Evolutionary conservation across 805 yeast genomes (phyloP).

Genomic region (Cyberlindnera xylosilytica): DNA sequence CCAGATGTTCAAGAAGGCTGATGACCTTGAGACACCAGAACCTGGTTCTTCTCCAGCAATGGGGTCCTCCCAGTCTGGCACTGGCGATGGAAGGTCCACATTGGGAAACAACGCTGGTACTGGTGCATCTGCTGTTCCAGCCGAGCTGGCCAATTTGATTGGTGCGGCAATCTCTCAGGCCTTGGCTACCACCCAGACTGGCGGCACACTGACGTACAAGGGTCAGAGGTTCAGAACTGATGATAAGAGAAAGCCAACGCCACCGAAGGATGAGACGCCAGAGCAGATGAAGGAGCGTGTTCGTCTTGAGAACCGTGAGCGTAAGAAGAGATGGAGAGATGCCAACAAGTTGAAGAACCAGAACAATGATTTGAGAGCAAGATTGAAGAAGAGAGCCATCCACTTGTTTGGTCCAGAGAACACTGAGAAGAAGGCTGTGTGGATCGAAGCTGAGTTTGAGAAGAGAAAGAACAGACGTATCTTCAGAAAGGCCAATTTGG

Average conservation of each 20-base stretch:
- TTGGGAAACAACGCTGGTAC: conserved; percentile 22
- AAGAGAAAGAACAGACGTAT: conserved; percentile 60
- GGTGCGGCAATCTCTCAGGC: conserved; percentile 27
- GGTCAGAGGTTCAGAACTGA: conserved; percentile 10
- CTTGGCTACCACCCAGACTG: conserved; percentile 6
- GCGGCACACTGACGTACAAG: not conserved
- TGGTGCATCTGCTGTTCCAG: conserved; percentile 24
- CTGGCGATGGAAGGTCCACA: conserved; percentile 16
- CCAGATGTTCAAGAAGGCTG: conserved; percentile 12
- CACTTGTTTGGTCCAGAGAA: conserved; percentile 60
- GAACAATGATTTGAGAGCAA: conserved; percentile 79
- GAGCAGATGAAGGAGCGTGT: conserved; percentile 49
- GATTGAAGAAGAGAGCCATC: conserved; percentile 73
- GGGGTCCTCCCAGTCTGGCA: conserved; percentile 14
- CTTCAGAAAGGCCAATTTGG: conserved; percentile 36
- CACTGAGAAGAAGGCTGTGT: conserved; percentile 51
- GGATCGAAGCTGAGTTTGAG: conserved; percentile 76
- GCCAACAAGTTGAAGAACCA: conserved; percentile 76
- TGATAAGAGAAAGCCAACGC: conserved; percentile 14
- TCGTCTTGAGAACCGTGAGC: conserved; percentile 64
- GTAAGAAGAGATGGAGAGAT: conserved; percentile 84
- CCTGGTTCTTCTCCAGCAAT: not conserved
- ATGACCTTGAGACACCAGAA: not conserved
- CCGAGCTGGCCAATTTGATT: conserved; percentile 22
- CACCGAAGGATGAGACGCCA: conserved; percentile 25